Conservation (phyloP, 768 basidiomycete species). For the Amanita thiersii region DNA sequence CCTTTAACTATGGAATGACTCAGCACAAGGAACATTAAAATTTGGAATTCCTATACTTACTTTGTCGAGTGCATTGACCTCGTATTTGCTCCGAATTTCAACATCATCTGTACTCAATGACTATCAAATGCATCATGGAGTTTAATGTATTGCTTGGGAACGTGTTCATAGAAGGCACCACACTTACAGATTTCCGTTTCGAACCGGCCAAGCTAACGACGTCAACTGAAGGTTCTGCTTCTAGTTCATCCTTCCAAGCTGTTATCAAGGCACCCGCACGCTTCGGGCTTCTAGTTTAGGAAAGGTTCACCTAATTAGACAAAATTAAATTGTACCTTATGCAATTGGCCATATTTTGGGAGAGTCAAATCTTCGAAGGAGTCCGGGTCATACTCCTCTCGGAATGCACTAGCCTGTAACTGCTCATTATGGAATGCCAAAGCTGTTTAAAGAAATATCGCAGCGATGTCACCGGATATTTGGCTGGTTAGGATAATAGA, state of each 20-base stretch:
- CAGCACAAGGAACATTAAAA: conserved; percentile 6
- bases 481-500: conserved; percentile 1
- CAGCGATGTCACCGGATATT: conserved; percentile 3
- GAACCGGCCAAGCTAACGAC: conserved; percentile 39
- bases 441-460: conserved; percentile 32
- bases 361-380: conserved; percentile 76
- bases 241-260: conserved; percentile 61
- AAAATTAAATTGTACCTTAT: conserved; percentile 43
- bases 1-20: conserved; percentile 44
- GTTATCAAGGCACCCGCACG: conserved; percentile 62
- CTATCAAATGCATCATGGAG: conserved; percentile 20
- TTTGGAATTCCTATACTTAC: conserved; percentile 27
- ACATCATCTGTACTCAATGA: conserved; percentile 60
- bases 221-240: conserved; percentile 57
- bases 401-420: conserved; percentile 87
- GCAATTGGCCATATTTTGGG: conserved; percentile 72
- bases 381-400: conserved; percentile 76
- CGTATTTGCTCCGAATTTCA: conserved; percentile 64
- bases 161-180: conserved; percentile 6
- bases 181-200: conserved; percentile 69
- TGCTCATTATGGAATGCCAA: conserved; percentile 86
- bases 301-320: background rate
- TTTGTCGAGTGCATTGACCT: conserved; percentile 54
- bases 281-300: conserved; percentile 33
- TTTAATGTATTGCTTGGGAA: background rate